Evolutionary conservation across 441 rosid genomes (phyloP).

Genomic region (Arabidopsis hybrid): DNA sequence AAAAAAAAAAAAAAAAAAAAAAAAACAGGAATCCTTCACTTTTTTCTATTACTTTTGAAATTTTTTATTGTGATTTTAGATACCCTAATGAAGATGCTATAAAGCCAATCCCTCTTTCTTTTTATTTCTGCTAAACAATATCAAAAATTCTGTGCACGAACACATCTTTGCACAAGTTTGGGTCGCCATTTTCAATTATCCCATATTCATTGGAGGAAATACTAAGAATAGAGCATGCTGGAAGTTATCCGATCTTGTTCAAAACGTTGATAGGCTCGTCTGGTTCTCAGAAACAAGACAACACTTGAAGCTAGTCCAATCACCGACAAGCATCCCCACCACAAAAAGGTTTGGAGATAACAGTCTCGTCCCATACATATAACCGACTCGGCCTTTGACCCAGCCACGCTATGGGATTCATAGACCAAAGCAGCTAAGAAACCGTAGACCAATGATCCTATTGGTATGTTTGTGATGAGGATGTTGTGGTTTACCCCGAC

Average conservation of each 20-base stretch:
- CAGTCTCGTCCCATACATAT: slow-evolving; percentile 88
- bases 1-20: no score
- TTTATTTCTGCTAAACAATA: slow-evolving; percentile 16
- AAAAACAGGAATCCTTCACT: no score
- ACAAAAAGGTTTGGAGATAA: slow-evolving; percentile 75
- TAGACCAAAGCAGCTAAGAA: slow-evolving; percentile 84
- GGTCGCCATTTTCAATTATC: background rate
- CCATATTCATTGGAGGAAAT: background rate
- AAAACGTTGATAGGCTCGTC: slow-evolving; percentile 75
- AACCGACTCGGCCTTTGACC: slow-evolving; percentile 39
- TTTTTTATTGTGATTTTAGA: no score
- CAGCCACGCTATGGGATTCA: slow-evolving; percentile 57
- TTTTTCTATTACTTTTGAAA: no score
- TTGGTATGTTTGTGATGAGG: slow-evolving; percentile 88
- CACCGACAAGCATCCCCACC: slow-evolving; percentile 90
- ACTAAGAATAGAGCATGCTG: slow-evolving; percentile 39
- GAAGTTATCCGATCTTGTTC: slow-evolving; percentile 64
- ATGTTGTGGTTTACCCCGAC: slow-evolving; percentile 96
- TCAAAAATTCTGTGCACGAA: slow-evolving; percentile 21
- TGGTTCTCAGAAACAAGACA: slow-evolving; percentile 81
- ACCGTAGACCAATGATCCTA: slow-evolving; percentile 85
- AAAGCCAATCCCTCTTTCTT: slow-evolving; percentile 1
- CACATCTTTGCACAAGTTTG: slow-evolving; percentile 19
- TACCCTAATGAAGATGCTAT: no score
- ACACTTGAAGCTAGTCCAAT: slow-evolving; percentile 69